These are phyloP conservation scores for Pleurotus tuber-regium DNA, from an alignment of 768 basidiomycete genomes.

Conservation along the genomic window DNA sequence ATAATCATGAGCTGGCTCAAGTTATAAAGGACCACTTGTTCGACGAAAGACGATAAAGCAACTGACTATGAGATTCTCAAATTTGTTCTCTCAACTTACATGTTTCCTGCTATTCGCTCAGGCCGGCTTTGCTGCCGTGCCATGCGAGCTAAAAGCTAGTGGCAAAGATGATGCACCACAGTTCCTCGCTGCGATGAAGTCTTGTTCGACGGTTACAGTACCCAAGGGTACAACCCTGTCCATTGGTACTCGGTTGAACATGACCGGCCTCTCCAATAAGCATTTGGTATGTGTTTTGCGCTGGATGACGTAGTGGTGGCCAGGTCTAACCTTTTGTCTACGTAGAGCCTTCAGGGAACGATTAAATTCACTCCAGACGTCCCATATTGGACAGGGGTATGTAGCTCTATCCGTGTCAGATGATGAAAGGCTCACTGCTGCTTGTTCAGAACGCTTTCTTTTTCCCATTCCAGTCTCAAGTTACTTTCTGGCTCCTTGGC, in stretches of 20 bases:
- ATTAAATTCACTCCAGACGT: slow-evolving; percentile 49
- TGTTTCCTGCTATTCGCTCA: neutral
- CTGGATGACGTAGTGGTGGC: too few relatives aligned
- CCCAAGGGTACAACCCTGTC: slow-evolving; percentile 46
- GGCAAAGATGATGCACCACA: slow-evolving; percentile 52
- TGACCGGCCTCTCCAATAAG: slow-evolving; percentile 48
- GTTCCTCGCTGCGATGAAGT: slow-evolving; percentile 40
- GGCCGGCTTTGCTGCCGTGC: slow-evolving; percentile 4
- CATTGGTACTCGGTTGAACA: slow-evolving; percentile 49
- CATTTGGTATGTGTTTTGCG: slow-evolving; percentile 37
- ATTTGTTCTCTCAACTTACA: neutral
- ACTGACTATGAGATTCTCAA: too few relatives aligned
- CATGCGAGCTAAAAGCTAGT: slow-evolving; percentile 41
- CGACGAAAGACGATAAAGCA: too few relatives aligned
- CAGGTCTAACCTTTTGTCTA: neutral
- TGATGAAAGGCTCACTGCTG: neutral
- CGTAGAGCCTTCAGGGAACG: slow-evolving; percentile 47
- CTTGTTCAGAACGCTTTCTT: slow-evolving; percentile 45
- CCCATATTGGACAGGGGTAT: slow-evolving; percentile 50
- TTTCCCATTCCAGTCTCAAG: slow-evolving; percentile 51
- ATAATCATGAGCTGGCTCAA: slow-evolving; percentile 1
- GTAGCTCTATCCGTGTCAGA: neutral
- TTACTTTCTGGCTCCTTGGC: slow-evolving; percentile 55
- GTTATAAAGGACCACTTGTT: too few relatives aligned
- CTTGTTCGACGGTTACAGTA: slow-evolving; percentile 40